A percentile compares a stretch with the other conserved stretches of the same genome.
phyloP scores from a whole-genome alignment of 305 asterid genomes.

The Stenogyne calaminthoides region DNA sequence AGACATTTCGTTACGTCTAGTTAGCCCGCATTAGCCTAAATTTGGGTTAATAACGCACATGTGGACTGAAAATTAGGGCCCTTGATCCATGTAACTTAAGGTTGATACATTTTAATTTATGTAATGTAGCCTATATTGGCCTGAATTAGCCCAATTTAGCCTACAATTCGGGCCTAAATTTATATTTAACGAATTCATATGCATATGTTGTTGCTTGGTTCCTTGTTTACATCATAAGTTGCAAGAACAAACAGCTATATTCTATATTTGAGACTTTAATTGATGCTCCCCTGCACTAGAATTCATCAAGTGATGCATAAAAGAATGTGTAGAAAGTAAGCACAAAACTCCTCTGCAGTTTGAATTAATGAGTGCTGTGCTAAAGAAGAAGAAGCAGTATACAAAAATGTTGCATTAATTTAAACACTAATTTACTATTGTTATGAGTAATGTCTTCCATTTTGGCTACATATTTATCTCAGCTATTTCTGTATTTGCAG shows the following conservation, averaged over 20 bases:
- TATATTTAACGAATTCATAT: too few relatives aligned
- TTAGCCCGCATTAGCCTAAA: too few relatives aligned
- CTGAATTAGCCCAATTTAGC: too few relatives aligned
- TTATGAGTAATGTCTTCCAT: neutral
- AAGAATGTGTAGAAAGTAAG: neutral
- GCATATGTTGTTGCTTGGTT: neutral
- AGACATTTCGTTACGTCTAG: too few relatives aligned
- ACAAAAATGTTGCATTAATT: neutral
- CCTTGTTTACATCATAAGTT: too few relatives aligned
- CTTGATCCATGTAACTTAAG: too few relatives aligned
- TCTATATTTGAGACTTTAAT: neutral
- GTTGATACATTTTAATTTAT: too few relatives aligned
- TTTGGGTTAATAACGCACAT: too few relatives aligned
- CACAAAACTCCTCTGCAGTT: neutral
- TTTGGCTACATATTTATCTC: neutral
- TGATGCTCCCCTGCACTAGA: neutral
- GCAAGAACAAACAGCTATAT: too few relatives aligned
- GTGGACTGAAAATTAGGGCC: too few relatives aligned
- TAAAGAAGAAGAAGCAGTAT: neutral
- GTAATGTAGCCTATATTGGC: too few relatives aligned
- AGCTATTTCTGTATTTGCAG: slow-evolving; percentile 31
- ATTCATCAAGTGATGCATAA: neutral
- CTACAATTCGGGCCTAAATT: too few relatives aligned
- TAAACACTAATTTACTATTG: neutral
- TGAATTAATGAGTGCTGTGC: neutral